Base-by-base conservation (phyloP, 345 rosid genomes). In the Murraya koenigii region DNA sequence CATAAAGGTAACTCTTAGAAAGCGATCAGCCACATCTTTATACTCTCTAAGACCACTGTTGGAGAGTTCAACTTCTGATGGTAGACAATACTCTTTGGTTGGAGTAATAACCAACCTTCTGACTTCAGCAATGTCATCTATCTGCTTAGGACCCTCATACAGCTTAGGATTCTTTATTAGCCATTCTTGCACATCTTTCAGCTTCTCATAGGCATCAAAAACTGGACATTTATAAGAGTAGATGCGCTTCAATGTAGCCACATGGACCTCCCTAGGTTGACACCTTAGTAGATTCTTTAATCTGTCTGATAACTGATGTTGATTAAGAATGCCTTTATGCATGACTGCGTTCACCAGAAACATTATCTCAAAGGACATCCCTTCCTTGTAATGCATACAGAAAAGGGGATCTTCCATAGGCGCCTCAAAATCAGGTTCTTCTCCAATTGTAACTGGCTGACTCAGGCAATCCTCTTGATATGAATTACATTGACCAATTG, bases 11-110 rank as follows among this genome's bases (percentile, higher is more conserved):
- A 95, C 95, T 58, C 98, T 90, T 68, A 95, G 59, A 84, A 95
- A 93, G 35, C 89, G 85, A 55, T 95, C 95, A 38, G 89, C 85
- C 59, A 89, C 85, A 49, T 85, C 82, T 77, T 71, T 89, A 77
- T 89, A 95, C 70, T 83, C 86, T 85, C 97, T 84, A 70, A 93
- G 87, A 66, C 90, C 92, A 82, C 97, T 89, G 77, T 93, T 95
- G 79, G 98, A 93, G 74, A 93, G 95, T 81, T 93, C 99, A 74
- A 85, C 90, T 83, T 91, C 98, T 25, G 97, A 93, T 67, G 90
- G 97, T 71, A 90, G 91, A 86, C 98, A 92, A 80, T 91, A 88
- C 10, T 92, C 97, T 89, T 81, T 92, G 17, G 90, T 90, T 64
- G 98, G 99, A 70, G 98, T 93, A 68, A 95, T 83, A 17, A 80